Evolutionary conservation across 768 basidiomycete genomes (phyloP), one percentile per base, ranked within the genome.

Genomic region (Russula sp.): DNA sequence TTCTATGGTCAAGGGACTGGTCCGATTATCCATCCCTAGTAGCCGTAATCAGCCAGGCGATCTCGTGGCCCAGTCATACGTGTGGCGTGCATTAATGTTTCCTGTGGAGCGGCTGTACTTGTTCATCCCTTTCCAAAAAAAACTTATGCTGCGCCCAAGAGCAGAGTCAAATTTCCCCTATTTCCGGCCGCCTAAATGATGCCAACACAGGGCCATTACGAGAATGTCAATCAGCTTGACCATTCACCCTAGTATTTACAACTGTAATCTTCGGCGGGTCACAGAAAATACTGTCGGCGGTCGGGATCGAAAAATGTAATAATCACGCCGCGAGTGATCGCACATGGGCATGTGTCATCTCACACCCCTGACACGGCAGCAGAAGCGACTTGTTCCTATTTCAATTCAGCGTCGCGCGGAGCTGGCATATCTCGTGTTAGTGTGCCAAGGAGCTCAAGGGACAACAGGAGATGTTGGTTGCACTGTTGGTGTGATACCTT

Each of bases 331-430:
- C 57, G 32, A 45, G 53, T 44, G 58, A 64, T 60, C 63, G 63
- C 56, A 39, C 20, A 39, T 45, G 63, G 31, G 14, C 62, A 60
- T 64, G 63, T 60, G 58, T n/a, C 40, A 55, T 54, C 45, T 50
- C 58, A 32, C 45, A 39, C 63, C 58, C 63, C 63, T 64, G 63
- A 64, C 47, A 59, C 62, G 50, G 49, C 16, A 52, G 42, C 37
- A 58, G 52, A 63, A 53, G 52, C 57, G 62, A 53, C 53, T 37
- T 55, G 35, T 53, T n/a, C 45, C 57, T 51, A 56, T 45, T 60
- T 52, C 54, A 64, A 60, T 64, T 59, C 53, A 35, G 27, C 55
- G 31, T 55, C 57, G 48, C 53, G 57, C 52, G 57, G 51, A 58
- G 34, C 57, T 47, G 56, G 55, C 52, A 39, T 34, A 39, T 64